A percentile compares a stretch with the other conserved stretches of the same genome.
phyloP scores from a whole-genome alignment of 805 yeast species.

The Tetrapisispora arboricola region DNA sequence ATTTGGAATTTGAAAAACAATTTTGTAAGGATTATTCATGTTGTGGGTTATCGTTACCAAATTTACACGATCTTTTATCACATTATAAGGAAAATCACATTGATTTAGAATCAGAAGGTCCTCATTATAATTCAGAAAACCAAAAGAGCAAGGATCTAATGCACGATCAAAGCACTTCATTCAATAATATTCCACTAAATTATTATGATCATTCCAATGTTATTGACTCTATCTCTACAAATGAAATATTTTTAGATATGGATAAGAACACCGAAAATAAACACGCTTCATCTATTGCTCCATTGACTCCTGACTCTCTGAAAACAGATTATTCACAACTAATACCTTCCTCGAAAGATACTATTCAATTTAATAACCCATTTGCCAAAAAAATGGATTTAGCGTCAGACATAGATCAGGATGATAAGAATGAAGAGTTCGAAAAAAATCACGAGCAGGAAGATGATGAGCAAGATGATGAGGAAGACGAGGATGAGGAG shows the following conservation, averaged over 20 bases:
- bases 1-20: slow-evolving; percentile 66
- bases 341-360: neutral
- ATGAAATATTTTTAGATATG: slow-evolving; percentile 66
- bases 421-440: slow-evolving; percentile 20
- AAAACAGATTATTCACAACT: neutral
- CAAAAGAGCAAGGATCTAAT: neutral
- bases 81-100: slow-evolving; percentile 97
- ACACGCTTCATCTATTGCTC: slow-evolving; percentile 6
- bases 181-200: neutral
- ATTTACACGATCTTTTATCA: slow-evolving; percentile 82
- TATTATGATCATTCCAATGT: neutral
- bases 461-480: slow-evolving; percentile 36
- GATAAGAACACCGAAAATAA: neutral
- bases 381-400: slow-evolving; percentile 1
- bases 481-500: slow-evolving; percentile 33
- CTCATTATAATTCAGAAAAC: neutral
- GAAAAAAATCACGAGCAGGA: slow-evolving; percentile 26
- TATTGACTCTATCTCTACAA: slow-evolving; percentile 78
- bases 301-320: slow-evolving; percentile 13
- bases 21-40: slow-evolving; percentile 95
- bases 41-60: slow-evolving; percentile 88
- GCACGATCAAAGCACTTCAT: neutral
- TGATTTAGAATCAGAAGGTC: slow-evolving; percentile 37
- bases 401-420: slow-evolving; percentile 9
- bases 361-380: slow-evolving; percentile 1